Evolutionary conservation across 2,329 filamentous ascomycete species (phyloP), one percentile per base, ranked within the genome.

Genomic region (Teratosphaeria gauchensis): DNA sequence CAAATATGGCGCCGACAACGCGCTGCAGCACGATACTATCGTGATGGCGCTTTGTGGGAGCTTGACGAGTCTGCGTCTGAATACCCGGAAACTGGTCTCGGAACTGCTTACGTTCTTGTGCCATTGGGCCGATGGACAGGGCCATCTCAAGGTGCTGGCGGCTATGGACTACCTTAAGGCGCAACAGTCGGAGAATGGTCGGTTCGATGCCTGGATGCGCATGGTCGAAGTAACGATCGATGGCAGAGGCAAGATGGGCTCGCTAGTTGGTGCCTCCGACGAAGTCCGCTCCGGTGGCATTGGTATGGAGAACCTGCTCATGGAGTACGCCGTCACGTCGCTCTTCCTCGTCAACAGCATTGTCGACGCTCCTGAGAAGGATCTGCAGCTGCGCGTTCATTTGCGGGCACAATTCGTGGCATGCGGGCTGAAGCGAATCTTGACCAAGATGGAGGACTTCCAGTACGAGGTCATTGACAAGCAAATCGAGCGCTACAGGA

Each of bases 391-490:
- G 63, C 85, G 94, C 71, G 89, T 95, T 72, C 94, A 97, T 75
- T 92, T 97, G 69, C 84, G 94, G 63, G 92, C 94, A 28, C 94
- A 97, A 73, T 96, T 99, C 71, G 95, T 89, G 69, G 91, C 89
- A 73, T 96, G 91, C 74, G 94, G 94, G 59, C 90, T 97, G 81
- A 95, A 92, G 79, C 87, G 94, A 59, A 89, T 97, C 67, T 78
- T 97, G 75, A 87, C 82, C 65, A 99, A 97, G 82, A 97, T 97
- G 94, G 92, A 96, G 74, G 89, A 84, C 51, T 97, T 99, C 78
- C 92, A 97, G 74, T 99, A 97, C 77, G 94, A 99, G 68, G 84
- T 95, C 68, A 94, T 99, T 66, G 92, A 97, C 80, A 97, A 96
- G 80, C 94, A 99, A 77, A 88, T 97, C 69, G 92, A 96, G 73